A percentile compares a stretch with the other conserved stretches of the same genome.
Conservation (phyloP, 2,329 filamentous ascomycete species). For the Penicillium sp. region DNA sequence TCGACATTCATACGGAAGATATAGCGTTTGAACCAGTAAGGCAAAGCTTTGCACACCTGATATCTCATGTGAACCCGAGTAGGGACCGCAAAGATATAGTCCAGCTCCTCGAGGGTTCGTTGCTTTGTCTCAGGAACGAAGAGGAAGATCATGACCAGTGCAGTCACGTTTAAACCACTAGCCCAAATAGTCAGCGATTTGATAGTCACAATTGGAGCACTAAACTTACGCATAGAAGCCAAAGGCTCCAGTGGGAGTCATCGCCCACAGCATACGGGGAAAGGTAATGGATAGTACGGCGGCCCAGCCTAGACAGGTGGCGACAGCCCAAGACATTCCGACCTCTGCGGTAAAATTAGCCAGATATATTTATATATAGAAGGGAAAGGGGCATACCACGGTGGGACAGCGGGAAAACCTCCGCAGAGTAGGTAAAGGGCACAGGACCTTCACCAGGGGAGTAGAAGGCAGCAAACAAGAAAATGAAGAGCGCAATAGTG, state of each 20-base stretch:
- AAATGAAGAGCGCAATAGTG: constrained; percentile 65
- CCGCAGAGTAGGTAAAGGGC: constrained; percentile 58
- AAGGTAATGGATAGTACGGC: constrained; percentile 56
- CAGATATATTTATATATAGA: constrained; percentile 5
- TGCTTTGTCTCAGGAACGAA: constrained; percentile 63
- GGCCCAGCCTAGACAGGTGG: constrained; percentile 55
- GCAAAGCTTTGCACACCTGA: constrained; percentile 60
- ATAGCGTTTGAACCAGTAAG: constrained; percentile 65
- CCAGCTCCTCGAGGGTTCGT: constrained; percentile 59
- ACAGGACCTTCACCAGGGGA: constrained; percentile 66
- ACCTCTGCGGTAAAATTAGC: constrained; percentile 43
- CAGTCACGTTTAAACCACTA: constrained; percentile 62
- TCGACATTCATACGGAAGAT: constrained; percentile 55
- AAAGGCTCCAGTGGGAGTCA: constrained; percentile 61
- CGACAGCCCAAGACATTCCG: constrained; percentile 51
- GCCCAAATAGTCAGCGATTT: constrained; percentile 6
- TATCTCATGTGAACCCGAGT: constrained; percentile 62
- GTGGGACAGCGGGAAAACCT: constrained; percentile 61
- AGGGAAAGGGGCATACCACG: constrained; percentile 42
- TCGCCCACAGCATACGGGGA: constrained; percentile 51
- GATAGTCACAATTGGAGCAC: not conserved
- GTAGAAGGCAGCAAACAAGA: constrained; percentile 68
- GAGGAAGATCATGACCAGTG: constrained; percentile 67
- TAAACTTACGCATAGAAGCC: constrained; percentile 59
- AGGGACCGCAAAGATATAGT: constrained; percentile 63